phyloP scores from a whole-genome alignment of 176 grass and related monocot species.

The Avena eriantha region DNA sequence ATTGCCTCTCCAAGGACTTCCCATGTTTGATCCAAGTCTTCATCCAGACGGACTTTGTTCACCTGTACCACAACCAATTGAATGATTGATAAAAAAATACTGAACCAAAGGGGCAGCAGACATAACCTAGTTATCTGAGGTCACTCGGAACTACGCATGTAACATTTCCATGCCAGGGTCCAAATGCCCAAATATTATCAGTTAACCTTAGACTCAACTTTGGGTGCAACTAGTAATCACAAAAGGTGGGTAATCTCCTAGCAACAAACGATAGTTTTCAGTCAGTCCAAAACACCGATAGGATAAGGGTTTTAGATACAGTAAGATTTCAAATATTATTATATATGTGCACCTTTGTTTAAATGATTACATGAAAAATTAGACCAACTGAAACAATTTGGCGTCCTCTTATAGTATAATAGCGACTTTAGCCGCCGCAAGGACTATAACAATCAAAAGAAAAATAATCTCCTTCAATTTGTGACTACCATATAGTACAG shows the following conservation, averaged over 20 bases:
- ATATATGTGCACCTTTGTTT: background rate
- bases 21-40: constrained; percentile 94
- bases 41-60: constrained; percentile 62
- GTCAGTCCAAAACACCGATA: constrained; percentile 29
- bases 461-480: background rate
- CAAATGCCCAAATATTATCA: constrained; percentile 25
- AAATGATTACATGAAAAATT: background rate
- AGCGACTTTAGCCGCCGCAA: background rate
- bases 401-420: background rate
- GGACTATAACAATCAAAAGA: background rate
- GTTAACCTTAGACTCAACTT: background rate
- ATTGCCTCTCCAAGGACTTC: constrained; percentile 93
- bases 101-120: background rate
- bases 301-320: background rate
- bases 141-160: background rate
- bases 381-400: background rate
- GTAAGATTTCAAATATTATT: background rate
- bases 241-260: constrained; percentile 22
- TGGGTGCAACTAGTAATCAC: background rate
- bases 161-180: constrained; percentile 10
- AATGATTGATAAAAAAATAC: background rate
- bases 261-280: background rate
- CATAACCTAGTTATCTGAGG: constrained; percentile 20
- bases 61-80: constrained; percentile 58
- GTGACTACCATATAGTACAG: background rate